Percentiles rank a stretch among this genome's conserved stretches.
Conservation (phyloP, 495 filamentous ascomycete genomes). For the Aspergillus homomorphus region DNA sequence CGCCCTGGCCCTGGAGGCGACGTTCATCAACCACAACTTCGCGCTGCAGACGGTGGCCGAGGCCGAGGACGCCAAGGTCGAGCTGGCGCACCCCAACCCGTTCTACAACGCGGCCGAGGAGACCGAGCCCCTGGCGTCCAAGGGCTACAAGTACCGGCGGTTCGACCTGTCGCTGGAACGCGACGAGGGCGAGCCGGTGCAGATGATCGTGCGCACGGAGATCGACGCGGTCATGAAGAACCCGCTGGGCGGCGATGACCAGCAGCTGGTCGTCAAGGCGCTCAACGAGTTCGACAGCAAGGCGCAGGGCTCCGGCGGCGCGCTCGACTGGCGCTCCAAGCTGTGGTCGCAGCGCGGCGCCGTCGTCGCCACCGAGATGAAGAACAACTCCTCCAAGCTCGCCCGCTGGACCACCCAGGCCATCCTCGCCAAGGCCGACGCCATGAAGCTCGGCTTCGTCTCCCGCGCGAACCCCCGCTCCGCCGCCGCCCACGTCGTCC, state of each 20-base stretch:
- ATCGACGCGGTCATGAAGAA: conserved; percentile 95
- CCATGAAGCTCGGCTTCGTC: conserved; percentile 99
- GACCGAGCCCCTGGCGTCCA: conserved; percentile 86
- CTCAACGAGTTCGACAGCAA: conserved; percentile 99
- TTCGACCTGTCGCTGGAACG: conserved; percentile 93
- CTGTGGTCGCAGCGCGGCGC: conserved; percentile 89
- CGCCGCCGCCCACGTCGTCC: conserved; percentile 85
- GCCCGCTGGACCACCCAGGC: conserved; percentile 95
- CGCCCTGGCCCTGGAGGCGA: conserved; percentile 91
- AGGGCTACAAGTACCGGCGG: conserved; percentile 95
- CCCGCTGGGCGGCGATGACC: conserved; percentile 79
- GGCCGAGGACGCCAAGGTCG: conserved; percentile 67
- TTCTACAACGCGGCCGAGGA: conserved; percentile 96
- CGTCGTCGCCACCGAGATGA: conserved; percentile 98
- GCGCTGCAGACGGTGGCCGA: conserved; percentile 89
- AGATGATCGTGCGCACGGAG: conserved; percentile 93
- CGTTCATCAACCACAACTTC: conserved; percentile 99
- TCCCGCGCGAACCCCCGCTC: conserved; percentile 88
- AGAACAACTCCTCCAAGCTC: conserved; percentile 98
- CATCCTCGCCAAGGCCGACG: conserved; percentile 90
- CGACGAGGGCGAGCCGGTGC: conserved; percentile 76
- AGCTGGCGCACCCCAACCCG: conserved; percentile 85
- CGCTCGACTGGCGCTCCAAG: conserved; percentile 94
- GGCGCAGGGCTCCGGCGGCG: conserved; percentile 89
- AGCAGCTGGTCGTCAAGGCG: conserved; percentile 88